These are phyloP conservation scores for Coniochaeta pulveracea DNA, from an alignment of 2,329 filamentous ascomycete species.

Conservation along the genomic window DNA sequence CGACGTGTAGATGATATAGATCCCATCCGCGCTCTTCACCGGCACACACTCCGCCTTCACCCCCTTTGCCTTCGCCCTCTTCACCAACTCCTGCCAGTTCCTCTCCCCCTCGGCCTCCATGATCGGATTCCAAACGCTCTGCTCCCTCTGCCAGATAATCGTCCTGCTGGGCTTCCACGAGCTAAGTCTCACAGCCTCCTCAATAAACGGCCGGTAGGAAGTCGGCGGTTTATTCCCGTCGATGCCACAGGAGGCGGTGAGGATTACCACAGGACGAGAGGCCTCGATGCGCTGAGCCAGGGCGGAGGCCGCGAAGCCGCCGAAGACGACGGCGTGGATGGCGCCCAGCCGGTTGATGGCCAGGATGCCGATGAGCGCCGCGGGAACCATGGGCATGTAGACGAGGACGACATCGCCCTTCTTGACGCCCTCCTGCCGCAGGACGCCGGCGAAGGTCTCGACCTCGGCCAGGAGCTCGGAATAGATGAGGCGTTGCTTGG, in stretches of 20 bases:
- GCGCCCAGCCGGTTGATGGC: constrained; percentile 74
- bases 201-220: constrained; percentile 66
- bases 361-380: constrained; percentile 75
- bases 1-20: constrained; percentile 90
- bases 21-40: constrained; percentile 61
- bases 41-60: constrained; percentile 65
- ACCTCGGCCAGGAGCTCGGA: constrained; percentile 66
- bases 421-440: constrained; percentile 70
- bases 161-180: constrained; percentile 60
- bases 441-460: constrained; percentile 67
- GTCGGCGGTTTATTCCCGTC: constrained; percentile 74
- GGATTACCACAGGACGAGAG: constrained; percentile 60
- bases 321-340: constrained; percentile 86
- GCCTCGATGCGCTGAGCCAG: constrained; percentile 84
- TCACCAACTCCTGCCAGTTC: constrained; percentile 68
- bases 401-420: constrained; percentile 82
- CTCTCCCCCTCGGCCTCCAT: constrained; percentile 56
- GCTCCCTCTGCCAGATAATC: constrained; percentile 75
- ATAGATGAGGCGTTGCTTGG: constrained; percentile 67
- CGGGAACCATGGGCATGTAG: constrained; percentile 97
- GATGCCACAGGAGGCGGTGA: constrained; percentile 88
- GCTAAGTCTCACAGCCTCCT: constrained; percentile 58
- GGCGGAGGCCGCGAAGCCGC: constrained; percentile 73
- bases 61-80: constrained; percentile 55
- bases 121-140: constrained; percentile 63